These are phyloP conservation scores for Trichophyton simii DNA, from an alignment of 2,329 filamentous ascomycete species.

Conservation along the genomic window DNA sequence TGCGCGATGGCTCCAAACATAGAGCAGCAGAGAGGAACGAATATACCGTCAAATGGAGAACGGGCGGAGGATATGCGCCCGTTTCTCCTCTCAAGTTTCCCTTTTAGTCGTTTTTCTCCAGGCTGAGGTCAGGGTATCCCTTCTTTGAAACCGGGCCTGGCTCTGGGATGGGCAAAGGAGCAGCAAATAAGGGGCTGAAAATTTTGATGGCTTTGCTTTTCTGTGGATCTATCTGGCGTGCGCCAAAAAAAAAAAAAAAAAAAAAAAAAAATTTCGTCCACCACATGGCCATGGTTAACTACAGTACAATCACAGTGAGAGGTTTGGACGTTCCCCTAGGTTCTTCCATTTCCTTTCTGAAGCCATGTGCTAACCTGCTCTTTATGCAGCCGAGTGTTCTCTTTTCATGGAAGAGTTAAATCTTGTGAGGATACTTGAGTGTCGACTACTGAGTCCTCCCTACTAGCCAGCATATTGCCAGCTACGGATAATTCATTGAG, in stretches of 20 bases:
- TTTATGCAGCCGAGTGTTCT: too few relatives aligned
- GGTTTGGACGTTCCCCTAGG: too few relatives aligned
- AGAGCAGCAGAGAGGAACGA: neutral
- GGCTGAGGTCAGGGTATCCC: neutral
- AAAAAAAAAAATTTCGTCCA: neutral
- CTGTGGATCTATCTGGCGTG: neutral
- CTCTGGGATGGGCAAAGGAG: neutral
- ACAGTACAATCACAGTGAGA: too few relatives aligned
- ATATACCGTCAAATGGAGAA: neutral
- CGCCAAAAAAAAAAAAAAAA: too few relatives aligned
- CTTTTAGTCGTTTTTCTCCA: neutral
- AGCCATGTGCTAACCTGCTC: too few relatives aligned
- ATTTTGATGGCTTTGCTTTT: neutral
- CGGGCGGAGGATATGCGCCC: neutral
- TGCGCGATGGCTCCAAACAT: neutral
- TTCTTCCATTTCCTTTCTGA: too few relatives aligned
- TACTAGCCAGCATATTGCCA: too few relatives aligned
- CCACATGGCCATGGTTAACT: neutral
- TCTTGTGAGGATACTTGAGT: too few relatives aligned
- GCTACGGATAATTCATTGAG: too few relatives aligned
- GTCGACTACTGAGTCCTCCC: too few relatives aligned
- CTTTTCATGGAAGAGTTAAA: too few relatives aligned
- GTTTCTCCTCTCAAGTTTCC: neutral
- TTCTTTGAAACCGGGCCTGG: neutral
- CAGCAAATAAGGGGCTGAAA: neutral